Evolutionary conservation across 2,329 filamentous ascomycete genomes (phyloP).

Genomic region (Neodidymelliopsis sp.): DNA sequence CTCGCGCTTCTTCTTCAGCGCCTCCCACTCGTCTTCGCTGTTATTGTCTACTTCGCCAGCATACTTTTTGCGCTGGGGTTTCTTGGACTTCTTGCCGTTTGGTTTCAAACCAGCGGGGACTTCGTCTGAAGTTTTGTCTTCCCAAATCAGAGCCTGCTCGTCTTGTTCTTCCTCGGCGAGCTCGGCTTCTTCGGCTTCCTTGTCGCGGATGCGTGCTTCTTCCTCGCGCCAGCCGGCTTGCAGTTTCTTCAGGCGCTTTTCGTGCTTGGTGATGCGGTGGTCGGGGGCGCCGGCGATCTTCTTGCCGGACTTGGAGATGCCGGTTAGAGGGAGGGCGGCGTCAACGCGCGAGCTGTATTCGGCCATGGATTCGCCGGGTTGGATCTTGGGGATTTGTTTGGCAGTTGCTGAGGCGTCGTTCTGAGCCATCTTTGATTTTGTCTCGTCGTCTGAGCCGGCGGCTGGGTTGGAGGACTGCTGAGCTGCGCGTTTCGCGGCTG

Average conservation of each 20-base stretch:
- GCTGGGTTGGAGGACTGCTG: constrained; percentile 4
- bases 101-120: constrained; percentile 52
- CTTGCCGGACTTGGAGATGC: constrained; percentile 67
- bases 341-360: constrained; percentile 87
- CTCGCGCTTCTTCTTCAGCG: constrained; percentile 64
- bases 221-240: constrained; percentile 66
- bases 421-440: constrained; percentile 1
- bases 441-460: constrained; percentile 5
- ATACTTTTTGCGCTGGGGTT: constrained; percentile 60
- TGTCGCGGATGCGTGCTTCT: constrained; percentile 66
- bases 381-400: constrained; percentile 59
- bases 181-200: constrained; percentile 79
- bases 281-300: constrained; percentile 72
- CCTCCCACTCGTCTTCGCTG: constrained; percentile 79
- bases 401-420: constrained; percentile 36
- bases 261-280: constrained; percentile 75
- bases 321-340: constrained; percentile 78
- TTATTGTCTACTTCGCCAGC: constrained; percentile 60
- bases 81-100: constrained; percentile 59
- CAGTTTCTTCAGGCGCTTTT: constrained; percentile 74
- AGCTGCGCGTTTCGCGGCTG: constrained; percentile 17
- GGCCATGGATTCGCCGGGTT: constrained; percentile 81
- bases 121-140: constrained; percentile 68
- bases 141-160: constrained; percentile 68
- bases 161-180: constrained; percentile 70